A percentile compares a stretch with the other conserved stretches of the same genome.
Evolutionary conservation across 2,329 filamentous ascomycete species (phyloP).

Genomic region (Pseudopyrenochaeta lycopersici): DNA sequence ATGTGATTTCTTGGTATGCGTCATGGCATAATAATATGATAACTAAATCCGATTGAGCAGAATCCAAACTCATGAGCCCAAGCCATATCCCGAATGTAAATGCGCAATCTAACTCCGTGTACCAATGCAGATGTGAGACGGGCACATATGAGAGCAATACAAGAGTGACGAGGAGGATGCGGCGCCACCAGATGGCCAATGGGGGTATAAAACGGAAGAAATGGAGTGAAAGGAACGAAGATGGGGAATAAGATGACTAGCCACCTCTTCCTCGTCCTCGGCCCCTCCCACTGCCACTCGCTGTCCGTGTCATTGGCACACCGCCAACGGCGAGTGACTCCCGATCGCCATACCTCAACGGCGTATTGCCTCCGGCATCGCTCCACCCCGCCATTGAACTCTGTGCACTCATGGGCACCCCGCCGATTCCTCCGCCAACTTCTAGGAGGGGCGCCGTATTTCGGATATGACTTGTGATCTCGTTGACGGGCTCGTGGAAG

Average conservation of each 20-base stretch:
- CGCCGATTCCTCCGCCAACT: conserved; percentile 39
- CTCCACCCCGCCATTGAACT: conserved; percentile 48
- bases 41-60: too few relatives aligned
- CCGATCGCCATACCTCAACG: conserved; percentile 45
- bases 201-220: not conserved
- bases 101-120: not conserved
- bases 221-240: not conserved
- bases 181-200: not conserved
- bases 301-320: conserved; percentile 48
- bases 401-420: conserved; percentile 52
- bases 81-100: not conserved
- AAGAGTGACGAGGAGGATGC: not conserved
- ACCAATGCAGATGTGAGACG: not conserved
- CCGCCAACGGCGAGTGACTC: conserved; percentile 25
- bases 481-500: conserved; percentile 39
- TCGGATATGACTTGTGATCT: conserved; percentile 44
- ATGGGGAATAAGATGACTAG: not conserved
- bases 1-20: too few relatives aligned
- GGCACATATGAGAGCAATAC: not conserved
- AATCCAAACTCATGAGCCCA: too few relatives aligned
- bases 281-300: conserved; percentile 47
- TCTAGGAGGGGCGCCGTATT: conserved; percentile 44
- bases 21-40: too few relatives aligned
- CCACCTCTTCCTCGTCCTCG: conserved; percentile 37
- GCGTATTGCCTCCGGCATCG: conserved; percentile 46